These are phyloP conservation scores for Lachnellula occidentalis DNA, from an alignment of 2,329 filamentous ascomycete species.

Conservation along the genomic window DNA sequence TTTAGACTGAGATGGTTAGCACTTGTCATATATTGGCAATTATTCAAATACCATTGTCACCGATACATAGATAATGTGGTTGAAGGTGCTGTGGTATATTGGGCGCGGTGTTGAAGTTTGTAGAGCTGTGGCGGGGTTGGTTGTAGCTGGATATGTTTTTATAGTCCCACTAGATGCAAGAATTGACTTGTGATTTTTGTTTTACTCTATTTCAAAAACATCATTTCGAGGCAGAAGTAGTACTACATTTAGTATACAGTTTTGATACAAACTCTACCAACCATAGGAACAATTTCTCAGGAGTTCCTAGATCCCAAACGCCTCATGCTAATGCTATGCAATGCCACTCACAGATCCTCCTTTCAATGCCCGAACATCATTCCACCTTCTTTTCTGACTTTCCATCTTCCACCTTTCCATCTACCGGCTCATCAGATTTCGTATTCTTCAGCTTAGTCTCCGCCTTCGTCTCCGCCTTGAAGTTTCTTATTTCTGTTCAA, in stretches of 20 bases:
- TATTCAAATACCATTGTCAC: slow-evolving; percentile 28
- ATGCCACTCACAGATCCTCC: slow-evolving; percentile 2
- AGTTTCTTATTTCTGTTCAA: slow-evolving; percentile 25
- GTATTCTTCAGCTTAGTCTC: slow-evolving; percentile 1
- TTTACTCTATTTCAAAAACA: no score
- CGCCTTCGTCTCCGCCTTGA: slow-evolving; percentile 4
- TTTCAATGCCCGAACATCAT: not conserved
- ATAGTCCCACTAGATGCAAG: not conserved
- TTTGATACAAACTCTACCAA: slow-evolving; percentile 8
- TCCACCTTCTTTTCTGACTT: not conserved
- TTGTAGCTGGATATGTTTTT: not conserved
- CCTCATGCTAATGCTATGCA: slow-evolving; percentile 20
- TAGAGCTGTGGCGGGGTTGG: slow-evolving; percentile 18
- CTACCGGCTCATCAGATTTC: slow-evolving; percentile 10
- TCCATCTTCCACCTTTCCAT: slow-evolving; percentile 1
- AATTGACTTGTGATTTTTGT: not conserved
- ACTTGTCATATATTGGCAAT: no score
- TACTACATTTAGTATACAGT: slow-evolving; percentile 13
- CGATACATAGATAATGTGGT: slow-evolving; percentile 10
- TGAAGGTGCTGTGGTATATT: slow-evolving; percentile 5
- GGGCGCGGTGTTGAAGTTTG: slow-evolving; percentile 7
- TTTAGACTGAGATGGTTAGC: slow-evolving; percentile 66
- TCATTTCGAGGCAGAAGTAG: not conserved
- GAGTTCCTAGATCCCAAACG: slow-evolving; percentile 14
- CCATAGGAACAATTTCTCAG: not conserved